Conservation (phyloP, 768 basidiomycete species). For the Sistotremastrum niveocremeum region DNA sequence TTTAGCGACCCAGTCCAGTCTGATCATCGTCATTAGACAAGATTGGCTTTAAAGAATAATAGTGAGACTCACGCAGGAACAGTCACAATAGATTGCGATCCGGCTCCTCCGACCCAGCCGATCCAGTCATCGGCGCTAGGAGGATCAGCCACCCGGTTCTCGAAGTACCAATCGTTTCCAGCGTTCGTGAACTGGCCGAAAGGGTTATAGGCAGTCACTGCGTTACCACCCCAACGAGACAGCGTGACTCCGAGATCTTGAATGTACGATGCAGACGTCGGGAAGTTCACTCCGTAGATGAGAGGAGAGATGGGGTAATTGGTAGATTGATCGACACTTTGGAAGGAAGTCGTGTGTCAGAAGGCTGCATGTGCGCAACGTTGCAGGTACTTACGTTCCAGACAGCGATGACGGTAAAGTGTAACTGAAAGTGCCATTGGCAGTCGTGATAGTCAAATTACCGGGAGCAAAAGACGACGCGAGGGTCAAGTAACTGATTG, state of each 20-base stretch:
- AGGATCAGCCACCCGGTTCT: constrained; percentile 31
- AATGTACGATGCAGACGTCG: constrained; percentile 31
- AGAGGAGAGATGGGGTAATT: constrained; percentile 29
- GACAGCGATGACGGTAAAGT: constrained; percentile 31
- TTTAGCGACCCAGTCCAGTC: constrained; percentile 45
- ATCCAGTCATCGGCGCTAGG: constrained; percentile 33
- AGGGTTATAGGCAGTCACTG: constrained; percentile 42
- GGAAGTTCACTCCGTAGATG: constrained; percentile 46
- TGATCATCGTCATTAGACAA: constrained; percentile 9
- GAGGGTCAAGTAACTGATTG: constrained; percentile 36
- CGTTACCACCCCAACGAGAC: constrained; percentile 42
- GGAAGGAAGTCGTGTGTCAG: neutral
- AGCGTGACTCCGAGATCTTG: constrained; percentile 34
- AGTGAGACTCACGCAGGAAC: constrained; percentile 32
- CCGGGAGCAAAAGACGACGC: constrained; percentile 27
- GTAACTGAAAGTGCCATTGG: constrained; percentile 25
- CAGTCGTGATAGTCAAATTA: constrained; percentile 28
- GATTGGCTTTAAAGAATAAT: neutral
- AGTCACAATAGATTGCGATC: constrained; percentile 29
- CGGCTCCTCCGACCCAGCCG: constrained; percentile 32
- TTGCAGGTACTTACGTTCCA: constrained; percentile 19
- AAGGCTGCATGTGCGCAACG: neutral
- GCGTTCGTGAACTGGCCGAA: constrained; percentile 38
- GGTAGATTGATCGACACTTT: constrained; percentile 19
- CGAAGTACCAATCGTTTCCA: constrained; percentile 43